Conservation (phyloP, 495 filamentous ascomycete species). For the Filosporella fistucella region DNA sequence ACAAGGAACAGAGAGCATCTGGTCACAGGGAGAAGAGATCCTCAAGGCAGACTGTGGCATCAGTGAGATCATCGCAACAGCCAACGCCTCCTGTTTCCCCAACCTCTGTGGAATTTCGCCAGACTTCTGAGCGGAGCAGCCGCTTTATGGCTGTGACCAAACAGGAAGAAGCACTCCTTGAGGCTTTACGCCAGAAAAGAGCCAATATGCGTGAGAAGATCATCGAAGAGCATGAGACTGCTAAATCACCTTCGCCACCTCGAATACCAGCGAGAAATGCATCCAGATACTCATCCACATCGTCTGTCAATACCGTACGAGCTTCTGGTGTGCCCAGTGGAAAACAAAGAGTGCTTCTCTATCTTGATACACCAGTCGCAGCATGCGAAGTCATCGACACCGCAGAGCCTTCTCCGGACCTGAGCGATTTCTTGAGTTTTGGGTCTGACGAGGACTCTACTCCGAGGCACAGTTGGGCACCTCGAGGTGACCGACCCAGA, state of each 20-base stretch:
- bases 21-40: background rate
- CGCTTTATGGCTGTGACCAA: conserved; percentile 81
- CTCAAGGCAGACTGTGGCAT: conserved; percentile 10
- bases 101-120: conserved; percentile 36
- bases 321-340: background rate
- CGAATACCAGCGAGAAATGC: conserved; percentile 4
- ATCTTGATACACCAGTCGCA: conserved; percentile 18
- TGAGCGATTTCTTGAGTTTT: conserved; percentile 24
- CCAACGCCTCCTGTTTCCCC: conserved; percentile 44
- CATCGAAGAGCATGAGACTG: conserved; percentile 46
- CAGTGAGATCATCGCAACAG: conserved; percentile 29
- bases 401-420: conserved; percentile 23
- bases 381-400: conserved; percentile 14
- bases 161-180: conserved; percentile 79
- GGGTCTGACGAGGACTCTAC: conserved; percentile 25
- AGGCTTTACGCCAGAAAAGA: conserved; percentile 73
- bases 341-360: conserved; percentile 15
- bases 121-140: conserved; percentile 32
- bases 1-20: background rate
- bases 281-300: conserved; percentile 10
- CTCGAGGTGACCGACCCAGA: conserved; percentile 1
- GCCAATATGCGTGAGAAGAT: conserved; percentile 71
- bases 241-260: conserved; percentile 22
- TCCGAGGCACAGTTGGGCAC: conserved; percentile 14
- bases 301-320: conserved; percentile 7